Base-by-base conservation (phyloP, 768 basidiomycete genomes). In the Filobasidium wieringae region DNA sequence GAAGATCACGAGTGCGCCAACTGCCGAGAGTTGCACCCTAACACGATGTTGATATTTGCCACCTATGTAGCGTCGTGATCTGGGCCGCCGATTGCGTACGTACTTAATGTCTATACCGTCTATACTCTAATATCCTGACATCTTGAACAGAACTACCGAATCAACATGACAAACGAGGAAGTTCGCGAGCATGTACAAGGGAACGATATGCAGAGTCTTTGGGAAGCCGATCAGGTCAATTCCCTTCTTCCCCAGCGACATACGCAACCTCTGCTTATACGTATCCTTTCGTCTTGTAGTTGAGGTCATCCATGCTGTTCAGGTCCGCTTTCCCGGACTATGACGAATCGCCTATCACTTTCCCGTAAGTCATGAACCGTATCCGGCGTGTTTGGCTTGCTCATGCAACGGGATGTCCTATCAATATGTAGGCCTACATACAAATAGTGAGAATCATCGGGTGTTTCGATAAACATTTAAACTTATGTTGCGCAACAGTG, bases 91-190 rank as follows among this genome's bases (percentile, higher is more conserved):
- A 99, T 72, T 86, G 87, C 50, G 69, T 71, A 26, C 56, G 66
- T 57, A 1, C 4, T n/a, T 17, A 15, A 22, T 22, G 24, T 1
- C 9, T 6, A 4, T 22, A 26, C 33, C 32, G 14, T 24, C 31
- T 53, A 11, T 30, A 7, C 19, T 5, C 14, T 31, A 19, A 50
- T 26, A 41, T 61, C 53, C 30, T 29, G n/a, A n/a, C n/a, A n/a
- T n/a, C n/a, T n/a, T n/a, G n/a, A n/a, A n/a, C 33, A 71, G 69
- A 99, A 99, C 69, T 99, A 97, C 70, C 86, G 95, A 22, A 84
- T 97, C 58, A 82, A 88, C 59, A 77, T 95, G 52, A 81, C 90
- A 45, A 91, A 95, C 71, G 82, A 84, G 15, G 82, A 79, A 11
- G 93, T 86, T 22, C 79, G 89, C 56, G 72, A 79, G n/a, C 74